These are phyloP conservation scores for Mentha longifolia DNA, from an alignment of 257 asterid genomes.

Conservation along the genomic window DNA sequence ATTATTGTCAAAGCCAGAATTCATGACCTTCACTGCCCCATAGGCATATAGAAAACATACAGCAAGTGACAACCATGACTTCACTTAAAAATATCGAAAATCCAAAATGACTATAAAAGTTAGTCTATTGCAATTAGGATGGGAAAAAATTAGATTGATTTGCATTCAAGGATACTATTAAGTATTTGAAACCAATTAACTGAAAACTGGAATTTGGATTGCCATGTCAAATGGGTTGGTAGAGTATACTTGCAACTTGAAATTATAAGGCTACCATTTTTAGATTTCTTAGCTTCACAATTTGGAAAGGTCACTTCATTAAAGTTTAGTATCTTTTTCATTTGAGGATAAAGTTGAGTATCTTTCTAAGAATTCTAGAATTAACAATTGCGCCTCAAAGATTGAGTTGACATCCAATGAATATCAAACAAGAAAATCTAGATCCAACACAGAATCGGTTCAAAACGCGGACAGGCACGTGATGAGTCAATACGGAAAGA, in stretches of 20 bases:
- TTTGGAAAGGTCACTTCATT: slow-evolving; percentile 5
- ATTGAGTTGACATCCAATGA: slow-evolving; percentile 2
- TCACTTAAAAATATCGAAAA: slow-evolving; percentile 8
- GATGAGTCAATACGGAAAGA: not conserved
- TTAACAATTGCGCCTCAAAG: not conserved
- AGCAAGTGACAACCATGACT: not conserved
- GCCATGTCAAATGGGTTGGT: slow-evolving; percentile 2
- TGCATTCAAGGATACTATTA: not conserved
- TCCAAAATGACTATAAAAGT: not conserved
- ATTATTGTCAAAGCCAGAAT: not conserved
- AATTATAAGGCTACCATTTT: not conserved
- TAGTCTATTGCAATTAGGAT: not conserved
- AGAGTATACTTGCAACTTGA: slow-evolving; percentile 6
- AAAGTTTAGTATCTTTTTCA: not conserved
- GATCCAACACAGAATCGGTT: not conserved
- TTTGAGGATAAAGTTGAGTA: not conserved
- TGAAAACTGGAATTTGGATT: not conserved
- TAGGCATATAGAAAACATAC: slow-evolving; percentile 10
- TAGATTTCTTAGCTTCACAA: slow-evolving; percentile 12
- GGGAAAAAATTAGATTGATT: not conserved
- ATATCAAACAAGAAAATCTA: slow-evolving; percentile 6
- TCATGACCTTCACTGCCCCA: slow-evolving; percentile 3
- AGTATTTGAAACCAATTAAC: not conserved
- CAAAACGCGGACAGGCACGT: not conserved
- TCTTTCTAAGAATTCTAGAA: not conserved